phyloP scores from a whole-genome alignment of 2,329 filamentous ascomycete species.

The Aureobasidium namibiae region DNA sequence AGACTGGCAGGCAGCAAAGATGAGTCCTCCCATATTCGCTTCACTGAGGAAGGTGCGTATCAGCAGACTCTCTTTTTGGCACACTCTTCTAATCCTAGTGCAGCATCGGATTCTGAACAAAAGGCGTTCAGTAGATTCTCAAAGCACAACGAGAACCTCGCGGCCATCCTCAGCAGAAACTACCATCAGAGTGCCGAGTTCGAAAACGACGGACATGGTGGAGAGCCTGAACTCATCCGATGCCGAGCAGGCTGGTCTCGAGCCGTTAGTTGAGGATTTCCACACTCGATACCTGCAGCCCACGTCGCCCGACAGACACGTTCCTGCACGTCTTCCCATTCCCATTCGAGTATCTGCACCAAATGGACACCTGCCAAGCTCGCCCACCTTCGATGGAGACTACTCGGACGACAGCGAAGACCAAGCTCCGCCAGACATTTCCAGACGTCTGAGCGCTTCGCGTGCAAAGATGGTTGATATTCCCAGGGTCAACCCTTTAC shows the following conservation, averaged over 20 bases:
- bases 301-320: not conserved
- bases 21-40: slow-evolving; percentile 9
- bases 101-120: not conserved
- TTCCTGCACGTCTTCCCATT: not conserved
- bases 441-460: not conserved
- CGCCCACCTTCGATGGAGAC: not conserved
- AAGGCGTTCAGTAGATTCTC: not conserved
- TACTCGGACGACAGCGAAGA: not conserved
- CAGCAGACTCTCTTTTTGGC: not conserved
- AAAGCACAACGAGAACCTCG: not conserved
- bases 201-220: not conserved
- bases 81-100: not conserved
- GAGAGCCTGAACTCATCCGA: not conserved
- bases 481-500: not conserved
- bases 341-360: not conserved
- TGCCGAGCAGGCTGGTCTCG: not conserved
- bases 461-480: not conserved
- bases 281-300: slow-evolving; percentile 16
- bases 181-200: not conserved
- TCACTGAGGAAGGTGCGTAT: slow-evolving; percentile 6
- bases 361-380: not conserved
- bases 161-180: slow-evolving; percentile 4
- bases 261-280: slow-evolving; percentile 22
- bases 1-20: not conserved
- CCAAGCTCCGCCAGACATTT: not conserved